Base-by-base conservation (phyloP, 2,329 filamentous ascomycete genomes). In the Knoxdaviesia capensis region DNA sequence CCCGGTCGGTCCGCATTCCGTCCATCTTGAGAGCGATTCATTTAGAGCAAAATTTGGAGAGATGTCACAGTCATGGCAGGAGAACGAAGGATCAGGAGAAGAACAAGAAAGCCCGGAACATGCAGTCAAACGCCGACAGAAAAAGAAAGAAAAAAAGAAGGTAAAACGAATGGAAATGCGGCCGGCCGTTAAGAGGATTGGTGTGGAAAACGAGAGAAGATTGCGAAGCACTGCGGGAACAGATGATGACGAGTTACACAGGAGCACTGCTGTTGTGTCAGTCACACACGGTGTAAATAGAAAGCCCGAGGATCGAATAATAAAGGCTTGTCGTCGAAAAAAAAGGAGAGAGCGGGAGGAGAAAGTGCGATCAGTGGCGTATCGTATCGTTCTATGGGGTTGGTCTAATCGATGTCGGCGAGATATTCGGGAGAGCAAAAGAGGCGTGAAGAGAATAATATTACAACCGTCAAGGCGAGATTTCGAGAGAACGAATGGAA, bases 11-110 rank as follows among this genome's bases (percentile, higher is more conserved):
- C 68, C 66, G 66, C 66, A 48, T 58, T 58, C 55, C 57, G 62
- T 58, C 63, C 69, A 71, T 73, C 57, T 62, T 71, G 63, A 52
- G 54, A 52, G 55, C 59, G 62, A 65, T 62, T 72, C 70, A 73
- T 74, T 63, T 64, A 65, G 38, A 32, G 38, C 20, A 10, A 29
- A 10, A 32, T 31, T 10, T 29, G 3, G 7, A 29, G 6, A 8
- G 31, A 9, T 30, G 38, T 30, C 32, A 30, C 20, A 29, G 7
- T 39, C n/a, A 6, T 10, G 7, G 36, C 36, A 20, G 29, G 38
- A 10, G 20, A 32, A 30, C 10, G 5, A 29, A 3, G 29, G n/a
- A 39, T 28, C 7, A 3, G 20, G 29, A 39, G 38, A 39, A 5
- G 29, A 32, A 10, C 8, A 11, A 35, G 9, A 35, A 9, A 35